Evolutionary conservation across 495 filamentous ascomycete species (phyloP).

Genomic region (Tuber magnatum): DNA sequence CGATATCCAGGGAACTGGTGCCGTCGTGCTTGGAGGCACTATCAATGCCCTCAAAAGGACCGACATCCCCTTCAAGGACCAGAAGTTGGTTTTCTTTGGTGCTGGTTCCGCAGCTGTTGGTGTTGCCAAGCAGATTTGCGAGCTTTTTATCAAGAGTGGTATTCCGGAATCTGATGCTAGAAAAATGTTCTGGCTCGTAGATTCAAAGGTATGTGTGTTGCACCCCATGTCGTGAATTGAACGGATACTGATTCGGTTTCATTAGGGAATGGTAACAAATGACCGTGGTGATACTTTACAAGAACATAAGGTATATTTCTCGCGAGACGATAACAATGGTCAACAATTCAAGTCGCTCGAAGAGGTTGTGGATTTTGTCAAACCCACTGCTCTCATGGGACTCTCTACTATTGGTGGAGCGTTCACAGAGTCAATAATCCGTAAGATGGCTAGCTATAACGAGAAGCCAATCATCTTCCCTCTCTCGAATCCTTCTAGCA

Average conservation of each 20-base stretch:
- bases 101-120: conserved; percentile 93
- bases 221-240: neutral
- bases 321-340: conserved; percentile 83
- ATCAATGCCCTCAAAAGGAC: conserved; percentile 91
- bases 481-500: conserved; percentile 82
- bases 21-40: conserved; percentile 88
- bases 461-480: conserved; percentile 69
- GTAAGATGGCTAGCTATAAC: conserved; percentile 67
- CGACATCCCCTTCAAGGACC: conserved; percentile 75
- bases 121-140: conserved; percentile 92
- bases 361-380: conserved; percentile 85
- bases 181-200: conserved; percentile 93
- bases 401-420: conserved; percentile 89
- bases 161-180: conserved; percentile 85
- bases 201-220: conserved; percentile 55
- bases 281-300: conserved; percentile 91
- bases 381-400: conserved; percentile 90
- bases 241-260: neutral
- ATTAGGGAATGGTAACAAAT: conserved; percentile 76
- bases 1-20: conserved; percentile 96
- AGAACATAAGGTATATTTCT: conserved; percentile 97
- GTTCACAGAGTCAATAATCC: conserved; percentile 81
- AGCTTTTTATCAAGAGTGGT: conserved; percentile 88
- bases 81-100: conserved; percentile 91
- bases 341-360: conserved; percentile 83